Percentiles rank a stretch among this genome's conserved stretches.
These are phyloP conservation scores for Cercospora sesami DNA, from an alignment of 2,329 filamentous ascomycete species.

Conservation along the genomic window DNA sequence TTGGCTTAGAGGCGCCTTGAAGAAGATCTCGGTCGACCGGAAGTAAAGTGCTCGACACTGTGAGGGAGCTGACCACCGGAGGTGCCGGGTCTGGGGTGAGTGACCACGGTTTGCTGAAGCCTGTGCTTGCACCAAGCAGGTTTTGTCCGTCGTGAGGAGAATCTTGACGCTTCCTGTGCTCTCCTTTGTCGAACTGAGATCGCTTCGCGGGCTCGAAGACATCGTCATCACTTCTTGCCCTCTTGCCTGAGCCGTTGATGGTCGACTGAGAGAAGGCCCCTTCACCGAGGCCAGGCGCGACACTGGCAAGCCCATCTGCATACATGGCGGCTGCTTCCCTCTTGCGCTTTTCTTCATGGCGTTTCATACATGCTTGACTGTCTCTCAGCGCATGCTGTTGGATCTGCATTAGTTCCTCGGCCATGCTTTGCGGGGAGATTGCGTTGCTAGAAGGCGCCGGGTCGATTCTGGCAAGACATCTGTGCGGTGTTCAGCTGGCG, in stretches of 20 bases:
- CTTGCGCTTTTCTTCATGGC: neutral
- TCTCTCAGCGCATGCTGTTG: neutral
- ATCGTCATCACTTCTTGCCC: neutral
- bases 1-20: neutral
- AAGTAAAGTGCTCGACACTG: neutral
- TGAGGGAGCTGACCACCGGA: neutral
- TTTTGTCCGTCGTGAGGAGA: neutral
- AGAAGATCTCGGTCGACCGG: neutral
- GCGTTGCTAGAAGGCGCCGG: neutral
- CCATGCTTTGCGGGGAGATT: neutral
- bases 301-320: neutral
- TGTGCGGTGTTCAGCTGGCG: neutral
- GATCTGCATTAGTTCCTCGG: neutral
- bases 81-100: neutral
- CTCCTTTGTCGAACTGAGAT: neutral
- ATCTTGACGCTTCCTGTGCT: neutral
- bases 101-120: neutral
- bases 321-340: neutral
- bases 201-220: neutral
- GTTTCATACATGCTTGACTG: slow-evolving; percentile 1
- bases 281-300: neutral
- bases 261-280: neutral
- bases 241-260: neutral
- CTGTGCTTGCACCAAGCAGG: neutral
- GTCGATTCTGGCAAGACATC: neutral